phyloP scores from a whole-genome alignment of 306 rosid species.

The Cicer cuneatum region DNA sequence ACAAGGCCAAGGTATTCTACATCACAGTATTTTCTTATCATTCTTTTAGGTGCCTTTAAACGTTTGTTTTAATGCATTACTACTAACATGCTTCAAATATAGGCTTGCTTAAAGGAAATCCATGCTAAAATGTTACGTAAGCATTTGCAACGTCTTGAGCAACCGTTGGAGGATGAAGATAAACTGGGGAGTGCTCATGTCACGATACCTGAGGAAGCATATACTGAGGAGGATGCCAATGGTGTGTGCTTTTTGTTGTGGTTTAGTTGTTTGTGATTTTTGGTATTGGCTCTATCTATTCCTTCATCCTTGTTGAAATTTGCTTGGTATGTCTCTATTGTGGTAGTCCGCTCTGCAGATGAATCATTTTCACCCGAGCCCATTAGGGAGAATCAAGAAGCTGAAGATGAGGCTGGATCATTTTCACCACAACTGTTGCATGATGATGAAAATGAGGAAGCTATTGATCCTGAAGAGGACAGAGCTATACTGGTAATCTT shows the following conservation, averaged over 20 bases:
- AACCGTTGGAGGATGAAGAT: constrained; percentile 64
- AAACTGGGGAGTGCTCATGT: constrained; percentile 49
- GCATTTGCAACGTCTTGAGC: constrained; percentile 76
- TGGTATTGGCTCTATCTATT: constrained; percentile 15
- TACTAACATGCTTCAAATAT: constrained; percentile 44
- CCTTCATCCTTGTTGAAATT: constrained; percentile 24
- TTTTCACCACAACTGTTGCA: constrained; percentile 87
- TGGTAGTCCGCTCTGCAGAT: constrained; percentile 50
- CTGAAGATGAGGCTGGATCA: constrained; percentile 79
- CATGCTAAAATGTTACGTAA: constrained; percentile 82
- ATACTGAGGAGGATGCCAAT: constrained; percentile 54
- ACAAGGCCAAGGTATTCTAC: constrained; percentile 87
- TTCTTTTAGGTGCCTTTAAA: constrained; percentile 15
- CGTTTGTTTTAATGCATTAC: constrained; percentile 30
- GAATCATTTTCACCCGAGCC: constrained; percentile 74
- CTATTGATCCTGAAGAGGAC: constrained; percentile 92
- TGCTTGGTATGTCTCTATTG: constrained; percentile 1
- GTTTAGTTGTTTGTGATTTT: constrained; percentile 30
- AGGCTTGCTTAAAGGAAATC: constrained; percentile 94
- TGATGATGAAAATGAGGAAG: constrained; percentile 87
- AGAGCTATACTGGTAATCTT: constrained; percentile 66
- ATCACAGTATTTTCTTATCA: constrained; percentile 30
- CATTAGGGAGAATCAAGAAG: constrained; percentile 60
- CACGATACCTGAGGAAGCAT: constrained; percentile 55
- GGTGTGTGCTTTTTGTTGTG: constrained; percentile 53